Conservation (phyloP, 148 eudicot species). For the Fallopia convolvulus region DNA sequence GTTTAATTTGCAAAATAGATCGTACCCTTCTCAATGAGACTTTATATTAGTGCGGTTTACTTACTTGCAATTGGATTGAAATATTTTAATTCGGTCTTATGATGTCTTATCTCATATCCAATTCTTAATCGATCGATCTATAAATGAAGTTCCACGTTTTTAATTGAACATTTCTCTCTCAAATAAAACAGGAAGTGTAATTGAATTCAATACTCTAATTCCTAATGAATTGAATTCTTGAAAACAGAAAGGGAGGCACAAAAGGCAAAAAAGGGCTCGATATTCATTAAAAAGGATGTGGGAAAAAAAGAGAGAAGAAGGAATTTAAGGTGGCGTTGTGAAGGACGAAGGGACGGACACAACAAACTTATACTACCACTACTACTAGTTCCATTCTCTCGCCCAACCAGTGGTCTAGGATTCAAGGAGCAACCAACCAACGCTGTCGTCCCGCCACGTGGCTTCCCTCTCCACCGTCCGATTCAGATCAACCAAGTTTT, state of each 20-base stretch:
- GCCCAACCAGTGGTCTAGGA: conserved; percentile 7
- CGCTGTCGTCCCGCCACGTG: not conserved
- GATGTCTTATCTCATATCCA: too few species aligned
- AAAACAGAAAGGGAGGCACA: not conserved
- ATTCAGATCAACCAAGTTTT: not conserved
- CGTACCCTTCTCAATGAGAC: too few species aligned
- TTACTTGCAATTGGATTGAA: too few species aligned
- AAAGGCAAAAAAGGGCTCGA: not conserved
- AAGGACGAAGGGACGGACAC: not conserved
- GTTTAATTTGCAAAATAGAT: too few species aligned
- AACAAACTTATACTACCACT: too few species aligned
- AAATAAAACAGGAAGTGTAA: too few species aligned
- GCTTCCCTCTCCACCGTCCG: not conserved
- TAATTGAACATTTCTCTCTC: too few species aligned
- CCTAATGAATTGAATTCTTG: not conserved
- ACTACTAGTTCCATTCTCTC: not conserved
- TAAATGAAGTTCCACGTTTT: too few species aligned
- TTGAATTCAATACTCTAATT: too few species aligned
- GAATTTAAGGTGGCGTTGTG: not conserved
- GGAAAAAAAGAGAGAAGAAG: not conserved
- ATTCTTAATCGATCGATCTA: too few species aligned
- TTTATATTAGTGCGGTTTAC: too few species aligned
- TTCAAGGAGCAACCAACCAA: not conserved
- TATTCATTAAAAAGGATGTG: not conserved
- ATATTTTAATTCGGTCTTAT: too few species aligned